Evolutionary conservation across 169 alveolate species (phyloP).

Genomic region (Babesia caballi): DNA sequence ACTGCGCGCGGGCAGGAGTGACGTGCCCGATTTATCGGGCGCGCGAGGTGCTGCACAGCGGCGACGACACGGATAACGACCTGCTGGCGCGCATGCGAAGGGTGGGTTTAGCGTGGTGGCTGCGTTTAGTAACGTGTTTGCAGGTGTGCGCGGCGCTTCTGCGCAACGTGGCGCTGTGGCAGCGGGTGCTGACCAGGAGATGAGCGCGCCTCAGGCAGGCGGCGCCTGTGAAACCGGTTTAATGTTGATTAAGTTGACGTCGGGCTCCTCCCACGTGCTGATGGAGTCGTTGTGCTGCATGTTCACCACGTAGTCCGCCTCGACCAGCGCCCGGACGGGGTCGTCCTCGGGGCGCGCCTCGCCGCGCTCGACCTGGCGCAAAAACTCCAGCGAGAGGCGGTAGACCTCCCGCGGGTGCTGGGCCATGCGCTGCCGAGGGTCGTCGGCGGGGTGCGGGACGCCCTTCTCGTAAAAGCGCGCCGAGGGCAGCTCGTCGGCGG

Average conservation of each 20-base stretch:
- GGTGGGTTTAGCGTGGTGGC: neutral
- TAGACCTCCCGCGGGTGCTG: constrained; percentile 46
- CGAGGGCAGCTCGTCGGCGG: constrained; percentile 32
- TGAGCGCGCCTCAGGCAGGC: neutral
- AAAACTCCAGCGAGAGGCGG: constrained; percentile 44
- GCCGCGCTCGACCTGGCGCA: constrained; percentile 56
- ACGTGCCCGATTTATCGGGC: constrained; percentile 20
- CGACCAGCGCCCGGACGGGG: constrained; percentile 48
- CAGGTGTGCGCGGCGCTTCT: constrained; percentile 12
- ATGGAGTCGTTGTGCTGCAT: neutral
- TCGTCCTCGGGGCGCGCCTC: constrained; percentile 56
- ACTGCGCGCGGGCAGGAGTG: neutral
- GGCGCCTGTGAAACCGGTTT: neutral
- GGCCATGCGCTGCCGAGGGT: constrained; percentile 42
- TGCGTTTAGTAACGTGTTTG: neutral
- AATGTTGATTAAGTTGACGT: neutral
- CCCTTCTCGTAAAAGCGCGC: constrained; percentile 47
- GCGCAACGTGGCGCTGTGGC: constrained; percentile 5
- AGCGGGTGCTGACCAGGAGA: neutral
- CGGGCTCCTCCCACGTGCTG: constrained; percentile 63
- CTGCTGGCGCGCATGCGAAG: neutral
- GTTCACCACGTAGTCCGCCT: constrained; percentile 6
- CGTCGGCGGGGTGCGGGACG: constrained; percentile 6
- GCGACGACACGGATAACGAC: neutral
- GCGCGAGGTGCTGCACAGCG: neutral